Evolutionary conservation across 371 early-diverging fungal species (phyloP).

Genomic region (Nematocida major): DNA sequence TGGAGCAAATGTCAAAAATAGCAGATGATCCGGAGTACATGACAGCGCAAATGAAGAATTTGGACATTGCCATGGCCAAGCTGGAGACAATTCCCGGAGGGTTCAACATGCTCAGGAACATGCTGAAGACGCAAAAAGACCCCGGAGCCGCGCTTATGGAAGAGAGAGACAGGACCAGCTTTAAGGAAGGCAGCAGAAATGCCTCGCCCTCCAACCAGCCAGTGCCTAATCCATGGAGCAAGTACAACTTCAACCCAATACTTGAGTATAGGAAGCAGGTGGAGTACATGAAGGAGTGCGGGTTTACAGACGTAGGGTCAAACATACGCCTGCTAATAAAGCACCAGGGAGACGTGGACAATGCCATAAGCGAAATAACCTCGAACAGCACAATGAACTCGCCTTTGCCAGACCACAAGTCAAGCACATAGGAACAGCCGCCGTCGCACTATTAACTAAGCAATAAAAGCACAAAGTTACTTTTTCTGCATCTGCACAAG

Average conservation of each 20-base stretch:
- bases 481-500: too few species aligned
- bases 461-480: conserved; percentile 1
- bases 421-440: background rate
- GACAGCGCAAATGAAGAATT: conserved; percentile 64
- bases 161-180: conserved; percentile 13
- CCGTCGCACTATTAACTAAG: too few species aligned
- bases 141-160: conserved; percentile 45
- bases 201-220: conserved; percentile 14
- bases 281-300: conserved; percentile 73
- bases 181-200: conserved; percentile 48
- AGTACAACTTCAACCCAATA: conserved; percentile 51
- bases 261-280: conserved; percentile 69
- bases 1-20: conserved; percentile 63
- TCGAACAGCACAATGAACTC: background rate
- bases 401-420: background rate
- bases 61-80: conserved; percentile 64
- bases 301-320: conserved; percentile 70
- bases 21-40: conserved; percentile 63
- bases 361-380: conserved; percentile 51
- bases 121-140: conserved; percentile 64
- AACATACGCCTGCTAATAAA: conserved; percentile 71
- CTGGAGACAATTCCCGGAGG: conserved; percentile 65
- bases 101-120: conserved; percentile 62
- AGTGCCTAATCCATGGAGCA: conserved; percentile 52
- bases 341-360: conserved; percentile 70